Evolutionary conservation across 2,329 filamentous ascomycete genomes (phyloP), one percentile per base, ranked within the genome.

Genomic region (Aspergillus bombycis): DNA sequence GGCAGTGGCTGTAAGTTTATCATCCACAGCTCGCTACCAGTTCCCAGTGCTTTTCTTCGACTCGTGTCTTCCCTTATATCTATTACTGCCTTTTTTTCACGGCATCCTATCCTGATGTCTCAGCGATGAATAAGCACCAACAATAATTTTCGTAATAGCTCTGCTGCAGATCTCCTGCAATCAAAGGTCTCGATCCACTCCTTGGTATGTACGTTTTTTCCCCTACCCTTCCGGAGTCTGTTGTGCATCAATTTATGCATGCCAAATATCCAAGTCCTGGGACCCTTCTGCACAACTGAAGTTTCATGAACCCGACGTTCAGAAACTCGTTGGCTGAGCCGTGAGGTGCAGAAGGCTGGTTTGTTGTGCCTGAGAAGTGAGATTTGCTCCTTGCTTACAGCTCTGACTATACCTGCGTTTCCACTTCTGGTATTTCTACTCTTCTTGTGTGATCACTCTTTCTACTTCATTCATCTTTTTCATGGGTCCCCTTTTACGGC

Each of bases 121-220:
- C 66, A 68, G 67, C 69, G 67, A 74, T 74, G 72, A 68, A 70
- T 64, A 69, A 68, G 62, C 70, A 68, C 36, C 23, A 43, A 23
- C 56, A 57, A 56, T 64, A 63, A 57, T 48, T 50, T 52, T 58
- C 38, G 61, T 66, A 62, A 63, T 63, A 60, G 61, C 48, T 56
- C 67, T 62, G 66, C 65, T 60, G 67, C 71, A 64, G 70, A 74
- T 71, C 68, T 68, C 46, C 65, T 73, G 61, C 71, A 71, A 58
- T 61, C 70, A 64, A 68, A 66, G 52, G 32, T 65, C 65, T 70
- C 64, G 66, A 68, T 67, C 70, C 62, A 65, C 64, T 65, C 58
- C 46, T 57, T 61, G 72, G 75, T 76, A 75, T 65, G 72, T 67
- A 36, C 57, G 32, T 41, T 57, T 38, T 23, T 38, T 53, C 4